Evolutionary conservation across 192 early-diverging fungal species (phyloP).

Genomic region (Gonapodya prolifera): DNA sequence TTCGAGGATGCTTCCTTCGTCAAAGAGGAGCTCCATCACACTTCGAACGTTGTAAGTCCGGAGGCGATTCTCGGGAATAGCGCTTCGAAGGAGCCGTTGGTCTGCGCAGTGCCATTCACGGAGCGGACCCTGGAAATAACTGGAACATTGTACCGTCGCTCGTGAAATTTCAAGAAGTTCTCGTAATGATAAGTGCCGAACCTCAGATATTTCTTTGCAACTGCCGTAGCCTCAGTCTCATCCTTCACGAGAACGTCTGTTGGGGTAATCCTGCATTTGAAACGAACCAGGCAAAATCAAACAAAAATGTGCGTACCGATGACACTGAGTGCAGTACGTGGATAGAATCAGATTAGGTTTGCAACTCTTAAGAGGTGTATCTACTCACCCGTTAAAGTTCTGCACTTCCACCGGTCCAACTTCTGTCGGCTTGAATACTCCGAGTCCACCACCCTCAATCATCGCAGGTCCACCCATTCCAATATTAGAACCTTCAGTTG

Average conservation of each 20-base stretch:
- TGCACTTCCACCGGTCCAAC: conserved; percentile 15
- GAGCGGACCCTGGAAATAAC: conserved; percentile 1
- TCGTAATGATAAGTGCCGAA: too few species aligned
- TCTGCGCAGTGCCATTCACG: neutral
- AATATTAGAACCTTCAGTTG: neutral
- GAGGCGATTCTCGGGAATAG: conserved; percentile 2
- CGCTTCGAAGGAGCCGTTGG: neutral
- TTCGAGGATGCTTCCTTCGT: neutral
- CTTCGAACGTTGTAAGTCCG: neutral
- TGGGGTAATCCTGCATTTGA: too few species aligned
- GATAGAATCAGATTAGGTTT: neutral
- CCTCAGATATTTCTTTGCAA: conserved; percentile 3
- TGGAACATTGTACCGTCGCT: too few species aligned
- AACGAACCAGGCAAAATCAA: too few species aligned
- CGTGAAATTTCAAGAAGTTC: too few species aligned
- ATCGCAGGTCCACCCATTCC: conserved; percentile 18
- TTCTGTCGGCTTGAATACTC: conserved; percentile 9
- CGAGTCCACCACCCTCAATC: conserved; percentile 18
- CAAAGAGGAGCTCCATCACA: neutral
- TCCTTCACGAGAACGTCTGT: conserved; percentile 1
- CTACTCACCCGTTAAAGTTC: conserved; percentile 8
- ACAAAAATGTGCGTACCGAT: neutral
- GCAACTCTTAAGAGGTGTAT: too few species aligned
- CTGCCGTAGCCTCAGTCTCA: neutral
- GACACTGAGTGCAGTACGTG: neutral